Base-by-base conservation (phyloP, 1,284 basidiomycete genomes). In the Golubevia sp. region DNA sequence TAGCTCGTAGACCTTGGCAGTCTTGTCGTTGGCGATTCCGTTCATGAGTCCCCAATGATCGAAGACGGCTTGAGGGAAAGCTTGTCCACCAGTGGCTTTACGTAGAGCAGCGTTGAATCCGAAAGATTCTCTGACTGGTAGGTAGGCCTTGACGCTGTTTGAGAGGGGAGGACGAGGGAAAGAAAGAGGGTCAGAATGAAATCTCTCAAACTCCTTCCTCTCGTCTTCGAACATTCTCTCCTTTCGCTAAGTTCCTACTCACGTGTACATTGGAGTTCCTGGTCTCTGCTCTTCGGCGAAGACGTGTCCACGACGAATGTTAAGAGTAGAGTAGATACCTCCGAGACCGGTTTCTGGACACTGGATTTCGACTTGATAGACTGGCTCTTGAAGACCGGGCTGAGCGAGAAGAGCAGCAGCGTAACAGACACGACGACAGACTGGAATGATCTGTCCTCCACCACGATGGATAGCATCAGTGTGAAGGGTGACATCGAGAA, bases 381-480 rank as follows among this genome's bases (percentile, higher is more conserved):
- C 70, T 59, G 80, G 80, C 72, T 83, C 80, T 73, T 83, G 80
- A 55, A 83, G 68, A 77, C 76, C 79, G 54, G 80, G 80, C 61
- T 70, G 59, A 55, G 80, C 79, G 52, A 83, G 78, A 57, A 83
- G 71, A 38, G 79, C 67, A 50, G 80, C 80, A 58, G 80, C 80
- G 75, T 82, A 80, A 73, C 80, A 83, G 30, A 83, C 80, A 63
- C 80, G 79, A 53, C 80, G 80, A 68, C 74, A 76, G 18, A 74
- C 76, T 60, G 80, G 80, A 68, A 83, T 83, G 58, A 83, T 65
- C 74, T 83, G 80, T 61, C 80, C 80, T 76, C 80, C 80, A 70
- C 80, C 80, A 65, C 80, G 79, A 79, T 83, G 80, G 70, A 83
- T 83, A 63, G 80, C 80, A 58, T 83, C 80, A 38, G 80, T 82